Conservation (phyloP, 805 yeast genomes). For the Tetrapisispora taiwanensis region DNA sequence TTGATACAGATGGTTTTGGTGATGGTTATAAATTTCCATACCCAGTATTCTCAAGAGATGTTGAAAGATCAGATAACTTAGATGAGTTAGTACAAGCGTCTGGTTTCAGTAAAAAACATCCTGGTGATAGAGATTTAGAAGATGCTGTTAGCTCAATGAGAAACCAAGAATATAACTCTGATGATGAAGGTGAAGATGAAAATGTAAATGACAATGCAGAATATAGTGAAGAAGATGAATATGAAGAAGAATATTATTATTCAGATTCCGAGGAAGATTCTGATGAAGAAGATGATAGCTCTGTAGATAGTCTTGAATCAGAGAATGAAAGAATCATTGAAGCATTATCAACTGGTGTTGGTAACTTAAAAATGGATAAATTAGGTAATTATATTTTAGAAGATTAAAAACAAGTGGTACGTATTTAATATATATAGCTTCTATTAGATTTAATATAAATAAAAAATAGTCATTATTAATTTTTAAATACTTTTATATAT, state of each 20-base stretch:
- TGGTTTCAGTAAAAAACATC: constrained; percentile 56
- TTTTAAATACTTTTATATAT: background rate
- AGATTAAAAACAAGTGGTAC: too few relatives aligned
- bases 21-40: constrained; percentile 67
- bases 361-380: constrained; percentile 67
- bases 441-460: too few relatives aligned
- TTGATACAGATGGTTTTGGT: constrained; percentile 72
- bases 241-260: constrained; percentile 22
- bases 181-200: constrained; percentile 35
- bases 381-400: constrained; percentile 73
- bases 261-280: constrained; percentile 17
- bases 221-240: constrained; percentile 35
- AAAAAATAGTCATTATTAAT: background rate
- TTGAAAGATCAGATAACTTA: constrained; percentile 52
- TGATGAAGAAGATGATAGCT: constrained; percentile 25
- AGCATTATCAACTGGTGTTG: constrained; percentile 55
- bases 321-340: constrained; percentile 56
- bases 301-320: constrained; percentile 31
- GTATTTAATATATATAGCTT: too few relatives aligned
- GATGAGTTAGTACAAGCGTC: constrained; percentile 90
- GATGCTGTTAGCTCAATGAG: constrained; percentile 63
- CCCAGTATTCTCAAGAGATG: constrained; percentile 74
- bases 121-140: constrained; percentile 56
- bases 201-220: constrained; percentile 35
- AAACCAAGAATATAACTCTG: constrained; percentile 30